Evolutionary conservation across 2,329 filamentous ascomycete species (phyloP).

Genomic region (Colletotrichum destructivum): DNA sequence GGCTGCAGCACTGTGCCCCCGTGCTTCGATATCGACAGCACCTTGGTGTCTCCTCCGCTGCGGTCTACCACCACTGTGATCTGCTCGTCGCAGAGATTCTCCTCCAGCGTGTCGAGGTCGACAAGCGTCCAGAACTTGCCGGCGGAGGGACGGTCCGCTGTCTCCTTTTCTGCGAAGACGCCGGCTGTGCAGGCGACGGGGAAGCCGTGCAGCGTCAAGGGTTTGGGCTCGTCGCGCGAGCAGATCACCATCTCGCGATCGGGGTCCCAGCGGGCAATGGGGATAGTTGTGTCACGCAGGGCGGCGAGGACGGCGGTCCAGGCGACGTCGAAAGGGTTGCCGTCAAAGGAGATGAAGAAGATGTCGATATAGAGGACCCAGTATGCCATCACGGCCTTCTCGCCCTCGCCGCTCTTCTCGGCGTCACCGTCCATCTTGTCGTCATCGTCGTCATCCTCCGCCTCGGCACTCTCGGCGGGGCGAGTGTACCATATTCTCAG

Average conservation of each 20-base stretch:
- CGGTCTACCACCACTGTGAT: conserved; percentile 86
- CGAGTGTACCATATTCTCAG: conserved; percentile 80
- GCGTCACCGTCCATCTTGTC: conserved; percentile 54
- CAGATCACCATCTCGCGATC: conserved; percentile 87
- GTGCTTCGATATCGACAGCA: conserved; percentile 85
- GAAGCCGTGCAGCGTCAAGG: conserved; percentile 73
- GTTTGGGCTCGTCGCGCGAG: conserved; percentile 69
- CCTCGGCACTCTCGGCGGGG: conserved; percentile 62
- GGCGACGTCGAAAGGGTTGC: conserved; percentile 91
- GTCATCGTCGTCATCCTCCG: conserved; percentile 57
- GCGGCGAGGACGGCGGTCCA: conserved; percentile 90
- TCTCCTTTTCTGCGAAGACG: conserved; percentile 80
- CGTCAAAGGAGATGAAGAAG: conserved; percentile 94
- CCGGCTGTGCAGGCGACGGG: conserved; percentile 85
- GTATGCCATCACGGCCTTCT: conserved; percentile 79
- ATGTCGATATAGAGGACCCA: conserved; percentile 97
- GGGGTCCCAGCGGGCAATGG: conserved; percentile 85
- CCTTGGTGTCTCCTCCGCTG: conserved; percentile 64
- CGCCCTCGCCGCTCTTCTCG: conserved; percentile 43
- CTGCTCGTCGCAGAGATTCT: conserved; percentile 85
- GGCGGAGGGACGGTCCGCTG: conserved; percentile 59
- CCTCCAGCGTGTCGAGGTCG: conserved; percentile 93
- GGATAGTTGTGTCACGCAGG: conserved; percentile 82
- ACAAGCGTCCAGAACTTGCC: conserved; percentile 82
- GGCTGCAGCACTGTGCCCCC: conserved; percentile 82